Evolutionary conservation across 148 eudicot genomes (phyloP), one percentile per base, ranked within the genome.

Genomic region (Suaeda aralocaspica): DNA sequence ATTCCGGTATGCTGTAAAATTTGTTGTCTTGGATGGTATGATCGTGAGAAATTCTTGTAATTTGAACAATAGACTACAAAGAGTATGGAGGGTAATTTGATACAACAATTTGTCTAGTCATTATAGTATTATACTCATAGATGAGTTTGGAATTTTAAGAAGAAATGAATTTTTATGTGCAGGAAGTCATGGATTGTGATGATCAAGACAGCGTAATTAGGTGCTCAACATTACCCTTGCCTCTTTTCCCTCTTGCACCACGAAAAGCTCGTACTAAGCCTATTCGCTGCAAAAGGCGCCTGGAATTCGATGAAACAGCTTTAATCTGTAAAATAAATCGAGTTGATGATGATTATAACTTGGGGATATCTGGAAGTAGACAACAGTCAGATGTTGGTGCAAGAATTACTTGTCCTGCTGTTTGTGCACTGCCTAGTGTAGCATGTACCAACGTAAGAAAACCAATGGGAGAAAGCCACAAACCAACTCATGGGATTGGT

Each of bases 211-310:
- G 2, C 7, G 4, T 33, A 8, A 60, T 60, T 10, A 26, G 50
- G 55, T 59, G 44, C 57, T 16, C 60, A 46, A 1, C 8, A 28
- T 50, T 29, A 44, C 5, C 59, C 11, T 19, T 9, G 24, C 62
- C 53, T 46, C 10, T 2, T 25, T 0, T 22, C 29, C 34, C 45
- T 50, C 10, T 12, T 50, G 13, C 14, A 5, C 68, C 78, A 9
- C 63, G 46, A 68, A 49, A 64, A 13, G 0, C 68, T 42, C 70
- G 63, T 68, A 36, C 73, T 68, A 8, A 19, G 31, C 9, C 21
- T 26, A 31, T 21, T 22, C 2, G 55, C 14, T 52, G 67, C 44
- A 74, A 61, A 74, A 68, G 36, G 31, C 72, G 31, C 52, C 60
- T 67, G 9, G 18, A 26, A 11, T 60, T 68, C 2, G 52, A 68